Evolutionary conservation across 768 basidiomycete species (phyloP), one percentile per base, ranked within the genome.

Genomic region (Boletales sp.): DNA sequence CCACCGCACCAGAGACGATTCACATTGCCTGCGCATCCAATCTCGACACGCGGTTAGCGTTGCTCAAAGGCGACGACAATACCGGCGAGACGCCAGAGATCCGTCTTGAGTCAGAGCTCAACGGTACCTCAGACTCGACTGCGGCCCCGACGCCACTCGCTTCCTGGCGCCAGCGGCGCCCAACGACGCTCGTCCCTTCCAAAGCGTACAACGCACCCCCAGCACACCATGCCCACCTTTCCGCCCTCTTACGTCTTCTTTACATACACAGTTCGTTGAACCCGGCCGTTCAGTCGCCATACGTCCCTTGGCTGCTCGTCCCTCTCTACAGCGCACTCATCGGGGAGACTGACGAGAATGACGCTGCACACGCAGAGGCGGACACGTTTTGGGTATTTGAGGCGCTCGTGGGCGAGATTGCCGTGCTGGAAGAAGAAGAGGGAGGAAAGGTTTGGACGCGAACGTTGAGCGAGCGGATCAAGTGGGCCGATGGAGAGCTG

Each of bases 351-450:
- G 78, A 86, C 15, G 66, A 75, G 0, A 76, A 80, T 47, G 84
- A 87, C 38, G 63, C 78, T 10, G 74, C 78, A 0, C 86, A 90
- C 62, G 77, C 76, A 5, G 89, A 91, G 64, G 88, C 89, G 2
- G 89, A 91, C 58, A 77, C 84, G 0, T 91, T 91, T 63, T 91
- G 88, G 89, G 59, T 90, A 5, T 86, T 90, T 48, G 87, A 90
- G 63, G 77, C 82, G 0, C 73, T 90, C 57, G 70, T 89, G 0
- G 81, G 82, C 24, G 88, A 90, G 59, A 79, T 90, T 43, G 72
- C 79, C 2, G 88, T 87, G 44, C 63, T 91, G n/a, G 83, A 84
- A 51, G 84, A 85, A 45, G 81, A 83, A 50, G 82, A 83, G 27
- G 78, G 78, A 14, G 79, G 78, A 8, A 76, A 70, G 42, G 38